Evolutionary conservation across 1,139 yeast genomes (phyloP), one percentile per base, ranked within the genome.

Genomic region (Candida dubliniensis): DNA sequence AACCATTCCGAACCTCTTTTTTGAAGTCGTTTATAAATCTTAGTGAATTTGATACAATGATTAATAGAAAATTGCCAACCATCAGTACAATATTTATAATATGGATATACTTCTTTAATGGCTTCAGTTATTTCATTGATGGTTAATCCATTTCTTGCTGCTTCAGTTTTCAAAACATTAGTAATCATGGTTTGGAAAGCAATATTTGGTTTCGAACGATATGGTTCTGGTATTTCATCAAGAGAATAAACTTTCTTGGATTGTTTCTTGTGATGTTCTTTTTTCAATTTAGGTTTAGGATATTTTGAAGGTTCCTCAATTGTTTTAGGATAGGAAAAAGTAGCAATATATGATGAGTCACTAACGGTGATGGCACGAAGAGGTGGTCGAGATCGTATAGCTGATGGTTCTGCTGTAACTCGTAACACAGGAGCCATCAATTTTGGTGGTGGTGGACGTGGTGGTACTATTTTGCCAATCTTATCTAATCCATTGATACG

Each of bases 1-100:
- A 87, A 69, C 93, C 96, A 90, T 47, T 96, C 96, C 27, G 59
- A 44, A 11, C 55, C 61, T 52, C 85, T 88, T 55, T 88, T 66
- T 30, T 84, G 75, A 8, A 86, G 82, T 54, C 86, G 82, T 47
- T 82, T 78, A 67, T 93, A 93, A 8, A 91, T 82, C 64, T 89
- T 89, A 64, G 90, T 90, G 53, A 89, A 73, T 23, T 91, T 85
- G 36, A 93, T 73, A 56, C 89, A 90, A 66, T 93, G 99, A 39
- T 95, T 78, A 12, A 93, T 95, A 1, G 95, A 81, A 58, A 88
- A 84, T 66, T 93, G 99, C 99, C 99, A 93, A 2, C 98, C 98
- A 62, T 90, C 96, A 1, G 95, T 90, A 58, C 97, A 90, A 65
- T 88, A 93, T 58, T 84, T 80, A 65, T 88, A 93, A 64, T 87